phyloP scores from a whole-genome alignment of 2,329 filamentous ascomycete genomes.

The Fusarium pseudonygamai region DNA sequence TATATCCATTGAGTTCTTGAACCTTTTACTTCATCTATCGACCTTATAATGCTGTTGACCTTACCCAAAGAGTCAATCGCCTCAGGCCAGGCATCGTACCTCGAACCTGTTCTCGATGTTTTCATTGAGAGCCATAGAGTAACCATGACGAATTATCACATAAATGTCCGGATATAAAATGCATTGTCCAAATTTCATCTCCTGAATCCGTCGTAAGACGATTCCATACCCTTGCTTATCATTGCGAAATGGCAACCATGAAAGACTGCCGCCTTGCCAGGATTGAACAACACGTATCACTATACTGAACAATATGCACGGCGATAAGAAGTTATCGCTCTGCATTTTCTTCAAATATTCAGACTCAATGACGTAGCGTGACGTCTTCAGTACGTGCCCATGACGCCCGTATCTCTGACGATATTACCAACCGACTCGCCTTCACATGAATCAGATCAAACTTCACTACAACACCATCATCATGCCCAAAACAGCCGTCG shows the following conservation, averaged over 20 bases:
- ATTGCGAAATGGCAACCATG: background rate
- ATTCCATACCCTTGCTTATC: rapidly evolving
- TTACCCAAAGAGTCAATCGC: too few relatives aligned
- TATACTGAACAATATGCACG: background rate
- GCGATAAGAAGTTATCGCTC: background rate
- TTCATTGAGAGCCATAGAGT: background rate
- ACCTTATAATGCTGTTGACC: background rate
- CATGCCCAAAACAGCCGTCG: background rate
- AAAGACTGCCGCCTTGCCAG: rapidly evolving
- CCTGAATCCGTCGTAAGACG: rapidly evolving
- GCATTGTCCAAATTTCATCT: background rate
- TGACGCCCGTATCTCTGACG: background rate
- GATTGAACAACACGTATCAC: background rate
- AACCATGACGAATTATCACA: too few relatives aligned
- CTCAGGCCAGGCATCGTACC: background rate
- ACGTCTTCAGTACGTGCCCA: conserved; percentile 3
- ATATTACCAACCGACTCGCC: rapidly evolving
- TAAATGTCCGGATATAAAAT: too few relatives aligned
- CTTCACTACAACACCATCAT: background rate
- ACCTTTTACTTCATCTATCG: background rate
- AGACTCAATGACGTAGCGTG: conserved; percentile 7
- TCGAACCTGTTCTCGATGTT: background rate
- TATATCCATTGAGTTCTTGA: too few relatives aligned
- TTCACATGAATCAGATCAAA: rapidly evolving
- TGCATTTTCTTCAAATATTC: too few relatives aligned